These are phyloP conservation scores for Aspergillus caelatus DNA, from an alignment of 2,329 filamentous ascomycete species.

Conservation along the genomic window DNA sequence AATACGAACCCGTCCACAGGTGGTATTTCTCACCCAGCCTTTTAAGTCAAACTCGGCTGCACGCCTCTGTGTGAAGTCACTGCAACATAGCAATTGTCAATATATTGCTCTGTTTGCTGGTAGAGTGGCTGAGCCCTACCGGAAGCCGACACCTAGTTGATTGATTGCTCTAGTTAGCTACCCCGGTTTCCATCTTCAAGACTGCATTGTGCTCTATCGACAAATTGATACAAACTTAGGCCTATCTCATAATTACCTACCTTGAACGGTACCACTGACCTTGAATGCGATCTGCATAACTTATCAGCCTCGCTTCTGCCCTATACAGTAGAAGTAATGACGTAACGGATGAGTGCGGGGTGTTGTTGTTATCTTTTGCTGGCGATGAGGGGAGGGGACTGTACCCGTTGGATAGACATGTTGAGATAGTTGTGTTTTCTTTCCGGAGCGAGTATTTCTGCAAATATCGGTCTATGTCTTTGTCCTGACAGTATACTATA, in stretches of 20 bases:
- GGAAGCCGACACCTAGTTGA: conserved; percentile 36
- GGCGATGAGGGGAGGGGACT: neutral
- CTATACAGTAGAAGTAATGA: neutral
- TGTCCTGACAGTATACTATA: neutral
- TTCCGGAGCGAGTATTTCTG: neutral
- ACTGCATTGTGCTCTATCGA: neutral
- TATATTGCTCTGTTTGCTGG: conserved; percentile 9
- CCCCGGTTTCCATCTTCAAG: neutral
- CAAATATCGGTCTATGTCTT: neutral
- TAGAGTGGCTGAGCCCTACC: conserved; percentile 24
- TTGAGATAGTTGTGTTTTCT: neutral
- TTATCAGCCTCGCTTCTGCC: conserved; percentile 6
- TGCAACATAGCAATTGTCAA: conserved; percentile 15
- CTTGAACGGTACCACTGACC: conserved; percentile 72
- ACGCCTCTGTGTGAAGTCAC: conserved; percentile 48
- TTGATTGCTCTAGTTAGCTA: conserved; percentile 1
- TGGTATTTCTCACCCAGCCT: conserved; percentile 53
- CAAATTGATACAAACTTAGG: neutral
- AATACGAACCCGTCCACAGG: conserved; percentile 45
- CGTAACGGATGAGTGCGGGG: conserved; percentile 6
- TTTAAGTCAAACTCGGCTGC: conserved; percentile 48
- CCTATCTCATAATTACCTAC: conserved; percentile 42
- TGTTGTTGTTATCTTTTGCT: neutral
- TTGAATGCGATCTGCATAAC: conserved; percentile 40
- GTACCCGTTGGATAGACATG: conserved; percentile 14